Evolutionary conservation across 768 basidiomycete genomes (phyloP).

Genomic region (Tulasnella sp.): DNA sequence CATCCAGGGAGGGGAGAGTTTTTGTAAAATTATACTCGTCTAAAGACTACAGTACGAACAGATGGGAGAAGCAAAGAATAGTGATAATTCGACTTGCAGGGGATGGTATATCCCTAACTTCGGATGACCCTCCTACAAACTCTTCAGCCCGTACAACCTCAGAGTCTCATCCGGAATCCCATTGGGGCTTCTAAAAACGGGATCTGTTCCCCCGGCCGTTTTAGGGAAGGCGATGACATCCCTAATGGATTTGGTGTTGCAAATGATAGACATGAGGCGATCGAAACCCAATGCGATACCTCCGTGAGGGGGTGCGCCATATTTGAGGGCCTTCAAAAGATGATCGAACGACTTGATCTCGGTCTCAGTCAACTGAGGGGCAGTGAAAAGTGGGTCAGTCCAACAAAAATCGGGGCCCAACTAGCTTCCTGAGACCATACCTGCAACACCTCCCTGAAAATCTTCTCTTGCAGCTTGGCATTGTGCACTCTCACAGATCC

Average conservation of each 20-base stretch:
- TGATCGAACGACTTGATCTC: constrained; percentile 81
- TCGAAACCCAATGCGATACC: constrained; percentile 94
- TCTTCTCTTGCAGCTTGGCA: constrained; percentile 79
- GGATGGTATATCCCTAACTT: not conserved
- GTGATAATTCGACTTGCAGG: not conserved
- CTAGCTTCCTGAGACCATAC: constrained; percentile 49
- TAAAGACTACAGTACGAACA: not conserved
- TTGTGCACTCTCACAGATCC: constrained; percentile 94
- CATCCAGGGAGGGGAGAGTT: not conserved
- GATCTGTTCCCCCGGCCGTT: constrained; percentile 78
- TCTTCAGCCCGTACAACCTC: constrained; percentile 37
- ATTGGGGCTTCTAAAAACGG: constrained; percentile 87
- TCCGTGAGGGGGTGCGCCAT: constrained; percentile 94
- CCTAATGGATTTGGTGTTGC: constrained; percentile 82
- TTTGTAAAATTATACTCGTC: not conserved
- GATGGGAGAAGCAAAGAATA: not conserved
- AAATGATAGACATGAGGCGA: constrained; percentile 88
- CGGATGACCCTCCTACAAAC: not conserved
- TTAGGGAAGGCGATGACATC: constrained; percentile 99
- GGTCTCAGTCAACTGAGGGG: constrained; percentile 63
- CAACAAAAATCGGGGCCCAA: not conserved
- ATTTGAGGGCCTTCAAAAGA: constrained; percentile 80
- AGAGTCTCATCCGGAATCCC: constrained; percentile 56
- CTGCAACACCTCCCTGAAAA: constrained; percentile 76
- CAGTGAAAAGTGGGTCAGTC: not conserved